These are phyloP conservation scores for Halophytophthora batemanensis DNA, from an alignment of 352 stramenopile species.

Conservation along the genomic window DNA sequence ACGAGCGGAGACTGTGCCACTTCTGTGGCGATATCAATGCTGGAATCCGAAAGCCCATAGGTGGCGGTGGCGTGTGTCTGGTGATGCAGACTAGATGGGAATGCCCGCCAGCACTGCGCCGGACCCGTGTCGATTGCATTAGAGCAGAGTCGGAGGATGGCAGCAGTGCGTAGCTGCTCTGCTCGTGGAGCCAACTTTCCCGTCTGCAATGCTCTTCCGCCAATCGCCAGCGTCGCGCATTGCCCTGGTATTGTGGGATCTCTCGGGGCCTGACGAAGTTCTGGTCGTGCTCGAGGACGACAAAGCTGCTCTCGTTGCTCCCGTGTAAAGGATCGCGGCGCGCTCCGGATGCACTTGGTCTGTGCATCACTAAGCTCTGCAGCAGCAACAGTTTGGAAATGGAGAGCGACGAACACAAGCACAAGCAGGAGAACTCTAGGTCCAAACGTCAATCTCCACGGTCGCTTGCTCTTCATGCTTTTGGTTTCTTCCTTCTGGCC, in stretches of 20 bases:
- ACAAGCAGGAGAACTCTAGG: background rate
- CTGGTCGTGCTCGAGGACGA: background rate
- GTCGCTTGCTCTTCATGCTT: background rate
- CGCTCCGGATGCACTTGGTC: constrained; percentile 24
- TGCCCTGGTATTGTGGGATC: constrained; percentile 18
- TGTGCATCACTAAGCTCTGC: constrained; percentile 1
- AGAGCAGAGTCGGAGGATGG: constrained; percentile 29
- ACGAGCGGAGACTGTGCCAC: constrained; percentile 19
- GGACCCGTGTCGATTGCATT: constrained; percentile 16
- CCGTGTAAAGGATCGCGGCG: constrained; percentile 27
- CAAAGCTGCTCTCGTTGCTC: constrained; percentile 31
- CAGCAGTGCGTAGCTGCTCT: constrained; percentile 16
- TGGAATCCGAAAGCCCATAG: background rate
- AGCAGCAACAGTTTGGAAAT: constrained; percentile 4
- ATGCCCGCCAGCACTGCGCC: constrained; percentile 43
- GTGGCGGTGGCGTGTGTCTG: constrained; percentile 12
- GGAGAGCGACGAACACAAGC: constrained; percentile 9
- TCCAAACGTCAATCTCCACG: no score
- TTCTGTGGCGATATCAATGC: constrained; percentile 1
- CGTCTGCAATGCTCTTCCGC: constrained; percentile 16
- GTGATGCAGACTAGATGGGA: constrained; percentile 29
- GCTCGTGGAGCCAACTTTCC: constrained; percentile 21
- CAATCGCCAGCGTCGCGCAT: constrained; percentile 31
- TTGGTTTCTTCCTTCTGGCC: background rate
- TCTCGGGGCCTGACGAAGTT: background rate